Base-by-base conservation (phyloP, 2,329 filamentous ascomycete species). In the Colletotrichum eleusines region DNA sequence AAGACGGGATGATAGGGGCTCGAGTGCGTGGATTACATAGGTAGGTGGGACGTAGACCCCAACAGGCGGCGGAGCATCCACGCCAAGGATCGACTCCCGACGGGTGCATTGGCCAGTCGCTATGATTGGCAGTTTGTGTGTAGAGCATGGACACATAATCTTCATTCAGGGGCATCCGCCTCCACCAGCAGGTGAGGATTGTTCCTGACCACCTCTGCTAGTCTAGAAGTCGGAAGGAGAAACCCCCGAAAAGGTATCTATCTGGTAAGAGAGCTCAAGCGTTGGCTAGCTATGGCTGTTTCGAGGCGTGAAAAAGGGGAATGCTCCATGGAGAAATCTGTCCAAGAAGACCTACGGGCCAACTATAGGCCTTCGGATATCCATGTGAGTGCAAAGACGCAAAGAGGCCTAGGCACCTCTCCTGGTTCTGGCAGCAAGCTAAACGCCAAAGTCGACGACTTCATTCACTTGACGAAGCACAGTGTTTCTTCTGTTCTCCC, bases 81-180 rank as follows among this genome's bases (percentile, higher is more conserved):
- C 26, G 66, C 62, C 66, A 69, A 68, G 66, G 66, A 66, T 69
- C 66, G 61, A 69, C 66, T 57, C 62, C 61, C 61, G 66, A 48
- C 60, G 54, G 53, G 61, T 53, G 61, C 66, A 66, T 51, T 65
- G 66, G 9, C 46, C 66, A 65, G 38, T 35, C n/a, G 38, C 18
- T 53, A 35, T 40, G 20, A 62, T 59, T 69, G 53, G 53, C 23
- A 23, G 28, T 69, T 65, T 28, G 35, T 51, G 20, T 48, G 35
- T 6, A 68, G 26, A 64, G 61, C 48, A 28, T 42, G 33, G 53
- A 31, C 46, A 42, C 66, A 69, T 69, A 69, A 69, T 53, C 60
- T 59, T 58, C 26, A 38, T 46, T 20, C 38, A 33, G 53, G 38
- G 53, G 51, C 35, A 20, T 44, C 20, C n/a, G 54, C 23, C 44